Evolutionary conservation across 169 alveolate species (phyloP).

Genomic region (Plasmodium gonderi): DNA sequence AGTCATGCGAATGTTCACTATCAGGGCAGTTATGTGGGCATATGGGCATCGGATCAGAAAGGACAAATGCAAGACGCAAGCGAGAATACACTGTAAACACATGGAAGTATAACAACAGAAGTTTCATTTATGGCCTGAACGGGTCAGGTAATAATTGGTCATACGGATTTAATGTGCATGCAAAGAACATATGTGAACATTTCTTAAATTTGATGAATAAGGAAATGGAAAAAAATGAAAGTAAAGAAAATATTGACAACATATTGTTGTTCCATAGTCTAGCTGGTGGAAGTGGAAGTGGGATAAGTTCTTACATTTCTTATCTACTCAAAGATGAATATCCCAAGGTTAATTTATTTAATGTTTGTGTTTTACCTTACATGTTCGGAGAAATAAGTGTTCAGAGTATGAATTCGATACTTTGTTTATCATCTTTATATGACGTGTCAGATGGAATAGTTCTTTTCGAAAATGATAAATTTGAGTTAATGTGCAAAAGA

Average conservation of each 20-base stretch:
- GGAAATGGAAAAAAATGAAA: conserved; percentile 69
- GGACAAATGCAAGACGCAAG: no score
- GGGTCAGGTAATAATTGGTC: conserved; percentile 76
- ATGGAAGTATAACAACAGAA: conserved; percentile 51
- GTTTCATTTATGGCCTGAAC: conserved; percentile 54
- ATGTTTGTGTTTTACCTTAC: conserved; percentile 76
- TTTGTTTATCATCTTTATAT: conserved; percentile 75
- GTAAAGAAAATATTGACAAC: conserved; percentile 66
- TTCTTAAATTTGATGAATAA: conserved; percentile 20
- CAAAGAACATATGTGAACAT: conserved; percentile 64
- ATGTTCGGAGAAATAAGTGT: conserved; percentile 78
- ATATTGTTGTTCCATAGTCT: conserved; percentile 77
- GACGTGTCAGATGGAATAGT: conserved; percentile 66
- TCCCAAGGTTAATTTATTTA: conserved; percentile 54
- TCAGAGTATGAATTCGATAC: conserved; percentile 73
- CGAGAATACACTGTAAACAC: conserved; percentile 3
- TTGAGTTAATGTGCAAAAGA: conserved; percentile 54
- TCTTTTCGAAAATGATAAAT: conserved; percentile 35
- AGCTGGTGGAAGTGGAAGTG: conserved; percentile 83
- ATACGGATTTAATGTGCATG: conserved; percentile 68
- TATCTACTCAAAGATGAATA: conserved; percentile 75
- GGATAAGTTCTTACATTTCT: conserved; percentile 74
- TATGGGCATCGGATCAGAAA: no score
- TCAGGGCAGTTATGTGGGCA: no score
- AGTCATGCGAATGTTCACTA: no score